phyloP scores from a whole-genome alignment of 2,329 filamentous ascomycete genomes.

The Colletotrichum caudatum region DNA sequence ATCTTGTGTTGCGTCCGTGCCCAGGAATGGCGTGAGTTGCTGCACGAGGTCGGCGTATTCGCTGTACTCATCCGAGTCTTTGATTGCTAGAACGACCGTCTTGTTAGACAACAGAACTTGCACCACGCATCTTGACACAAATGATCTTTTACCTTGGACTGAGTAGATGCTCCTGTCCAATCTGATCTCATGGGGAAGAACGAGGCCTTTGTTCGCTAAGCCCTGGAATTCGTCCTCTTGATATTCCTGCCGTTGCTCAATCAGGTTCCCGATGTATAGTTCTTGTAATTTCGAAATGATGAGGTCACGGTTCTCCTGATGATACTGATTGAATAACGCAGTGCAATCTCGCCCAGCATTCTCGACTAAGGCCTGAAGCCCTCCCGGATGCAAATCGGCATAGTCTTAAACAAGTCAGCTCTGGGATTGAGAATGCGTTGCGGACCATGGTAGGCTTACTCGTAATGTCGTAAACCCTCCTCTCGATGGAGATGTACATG shows the following conservation, averaged over 20 bases:
- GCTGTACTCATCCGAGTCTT: slow-evolving; percentile 4
- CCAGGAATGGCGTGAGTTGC: not conserved
- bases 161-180: slow-evolving; percentile 16
- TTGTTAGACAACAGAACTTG: not conserved
- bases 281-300: slow-evolving; percentile 24
- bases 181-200: slow-evolving; percentile 22
- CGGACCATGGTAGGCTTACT: not conserved
- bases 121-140: not conserved
- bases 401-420: slow-evolving; percentile 29
- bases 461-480: slow-evolving; percentile 41
- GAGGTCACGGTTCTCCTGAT: slow-evolving; percentile 1
- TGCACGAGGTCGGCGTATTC: not conserved
- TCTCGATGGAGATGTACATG: slow-evolving; percentile 30
- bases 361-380: slow-evolving; percentile 10
- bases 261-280: slow-evolving; percentile 21
- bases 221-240: not conserved
- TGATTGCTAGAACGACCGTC: not conserved
- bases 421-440: not conserved
- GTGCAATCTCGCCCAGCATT: slow-evolving; percentile 36
- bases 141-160: not conserved
- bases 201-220: not conserved
- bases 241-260: slow-evolving; percentile 6
- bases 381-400: slow-evolving; percentile 37
- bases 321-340: slow-evolving; percentile 23
- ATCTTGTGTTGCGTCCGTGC: slow-evolving; percentile 19